phyloP scores from a whole-genome alignment of 23 red algal species.

The Agarophyton chilense region DNA sequence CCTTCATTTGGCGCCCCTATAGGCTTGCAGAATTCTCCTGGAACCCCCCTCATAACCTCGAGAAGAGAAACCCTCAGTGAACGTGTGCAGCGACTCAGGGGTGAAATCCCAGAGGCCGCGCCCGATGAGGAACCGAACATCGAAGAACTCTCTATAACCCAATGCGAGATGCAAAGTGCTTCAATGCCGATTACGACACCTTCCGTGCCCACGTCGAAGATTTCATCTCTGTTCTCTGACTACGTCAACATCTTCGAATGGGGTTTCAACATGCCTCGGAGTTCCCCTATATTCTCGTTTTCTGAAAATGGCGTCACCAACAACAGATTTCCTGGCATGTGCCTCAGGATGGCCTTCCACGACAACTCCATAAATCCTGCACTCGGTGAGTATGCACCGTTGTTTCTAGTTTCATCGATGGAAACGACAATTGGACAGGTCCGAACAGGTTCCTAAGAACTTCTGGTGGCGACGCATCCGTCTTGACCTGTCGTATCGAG shows the following conservation, averaged over 20 bases:
- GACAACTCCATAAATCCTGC: not conserved
- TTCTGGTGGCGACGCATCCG: constrained; percentile 7
- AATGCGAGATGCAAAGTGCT: constrained; percentile 3
- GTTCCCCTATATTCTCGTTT: not conserved
- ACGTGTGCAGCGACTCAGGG: not conserved
- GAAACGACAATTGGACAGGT: not conserved
- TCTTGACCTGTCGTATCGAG: not conserved
- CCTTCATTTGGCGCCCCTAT: no score
- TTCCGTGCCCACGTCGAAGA: not conserved
- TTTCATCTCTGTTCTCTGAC: not conserved
- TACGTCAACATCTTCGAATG: not conserved
- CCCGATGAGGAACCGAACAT: not conserved
- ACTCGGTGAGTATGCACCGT: not conserved
- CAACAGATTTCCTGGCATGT: constrained; percentile 8
- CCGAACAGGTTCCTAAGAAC: not conserved
- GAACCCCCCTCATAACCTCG: not conserved
- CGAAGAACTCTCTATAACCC: not conserved
- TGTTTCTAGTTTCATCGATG: not conserved
- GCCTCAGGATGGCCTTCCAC: not conserved
- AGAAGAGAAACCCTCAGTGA: not conserved
- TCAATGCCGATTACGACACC: not conserved
- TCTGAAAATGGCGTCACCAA: constrained; percentile 9
- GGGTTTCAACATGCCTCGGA: not conserved
- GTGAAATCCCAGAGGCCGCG: not conserved
- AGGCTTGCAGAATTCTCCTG: not conserved